Percentiles rank a stretch among this genome's conserved stretches.
Evolutionary conservation across 192 early-diverging fungal species (phyloP).

Genomic region (Rhizophagus clarus): DNA sequence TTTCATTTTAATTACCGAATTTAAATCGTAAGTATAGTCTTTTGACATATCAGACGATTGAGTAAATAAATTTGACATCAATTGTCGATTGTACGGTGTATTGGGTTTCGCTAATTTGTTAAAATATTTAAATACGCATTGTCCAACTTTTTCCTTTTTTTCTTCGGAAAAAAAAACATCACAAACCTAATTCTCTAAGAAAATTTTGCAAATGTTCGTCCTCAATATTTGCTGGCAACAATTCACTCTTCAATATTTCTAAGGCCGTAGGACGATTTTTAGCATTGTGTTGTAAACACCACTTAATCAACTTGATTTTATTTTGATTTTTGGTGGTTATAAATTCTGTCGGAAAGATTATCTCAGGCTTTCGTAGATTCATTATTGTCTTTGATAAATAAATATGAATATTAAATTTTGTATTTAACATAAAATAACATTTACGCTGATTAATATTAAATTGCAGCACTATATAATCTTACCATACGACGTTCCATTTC

Average conservation of each 20-base stretch:
- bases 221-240: constrained; percentile 82
- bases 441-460: background rate
- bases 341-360: constrained; percentile 71
- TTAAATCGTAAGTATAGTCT: constrained; percentile 90
- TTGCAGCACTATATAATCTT: background rate
- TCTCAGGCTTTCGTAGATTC: constrained; percentile 69
- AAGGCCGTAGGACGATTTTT: constrained; percentile 76
- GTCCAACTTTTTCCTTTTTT: too few relatives aligned
- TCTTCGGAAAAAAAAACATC: too few relatives aligned
- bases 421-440: too few relatives aligned
- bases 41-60: constrained; percentile 79
- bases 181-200: constrained; percentile 75
- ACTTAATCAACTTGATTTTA: constrained; percentile 72
- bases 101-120: constrained; percentile 70
- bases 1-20: constrained; percentile 35
- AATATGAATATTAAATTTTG: background rate
- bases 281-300: constrained; percentile 74
- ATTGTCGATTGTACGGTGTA: constrained; percentile 78
- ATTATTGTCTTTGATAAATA: constrained; percentile 51
- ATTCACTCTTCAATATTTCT: constrained; percentile 79
- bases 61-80: constrained; percentile 81
- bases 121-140: background rate
- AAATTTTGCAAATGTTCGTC: constrained; percentile 91
- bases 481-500: constrained; percentile 73
- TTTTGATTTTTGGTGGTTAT: constrained; percentile 61